Evolutionary conservation across 768 basidiomycete species (phyloP), one percentile per base, ranked within the genome.

Genomic region (Xerocomellus chrysenteron): DNA sequence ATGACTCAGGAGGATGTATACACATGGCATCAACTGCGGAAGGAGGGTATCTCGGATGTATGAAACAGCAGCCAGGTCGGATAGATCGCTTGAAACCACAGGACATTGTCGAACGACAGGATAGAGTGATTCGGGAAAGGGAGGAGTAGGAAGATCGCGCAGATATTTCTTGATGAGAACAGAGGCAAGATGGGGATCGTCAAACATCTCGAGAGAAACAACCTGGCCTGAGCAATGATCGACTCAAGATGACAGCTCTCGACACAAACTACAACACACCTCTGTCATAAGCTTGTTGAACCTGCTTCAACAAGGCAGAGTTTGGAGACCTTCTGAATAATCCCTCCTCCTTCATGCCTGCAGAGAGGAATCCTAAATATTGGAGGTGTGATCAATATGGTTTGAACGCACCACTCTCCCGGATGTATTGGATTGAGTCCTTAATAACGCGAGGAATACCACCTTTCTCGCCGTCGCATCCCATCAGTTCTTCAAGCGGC

Each of bases 141-240:
- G 73, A 4, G 92, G 88, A 49, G 83, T 79, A 2, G 90, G 90
- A 2, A 94, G 75, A 68, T 92, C 90, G 37, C 90, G 82, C 26
- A 94, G 73, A 67, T 88, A 93, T 67, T 91, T 92, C 76, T 94
- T 94, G 52, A 94, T 73, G 36, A 94, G 77, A 1, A 94, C 92
- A 10, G 92, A 90, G 4, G 90, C 89, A 2, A 94, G 79, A 69
- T 90, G 80, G 7, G 90, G 86, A 63, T 93, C 91, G 0, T 78
- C 80, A 64, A 90, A 93, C 2, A 78, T 85, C n/a, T 82, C 75
- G 42, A 94, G 73, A 1, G 88, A 90, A 11, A 94, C 87, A 1
- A 92, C 85, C 58, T 92, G 83, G 13, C 89, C 88, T 89, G 53
- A 5, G 48, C 37, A 7, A 48, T 58, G 50, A 21, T 63, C 32